Conservation (phyloP, 495 filamentous ascomycete genomes). For the Mycothermus thermophilus region DNA sequence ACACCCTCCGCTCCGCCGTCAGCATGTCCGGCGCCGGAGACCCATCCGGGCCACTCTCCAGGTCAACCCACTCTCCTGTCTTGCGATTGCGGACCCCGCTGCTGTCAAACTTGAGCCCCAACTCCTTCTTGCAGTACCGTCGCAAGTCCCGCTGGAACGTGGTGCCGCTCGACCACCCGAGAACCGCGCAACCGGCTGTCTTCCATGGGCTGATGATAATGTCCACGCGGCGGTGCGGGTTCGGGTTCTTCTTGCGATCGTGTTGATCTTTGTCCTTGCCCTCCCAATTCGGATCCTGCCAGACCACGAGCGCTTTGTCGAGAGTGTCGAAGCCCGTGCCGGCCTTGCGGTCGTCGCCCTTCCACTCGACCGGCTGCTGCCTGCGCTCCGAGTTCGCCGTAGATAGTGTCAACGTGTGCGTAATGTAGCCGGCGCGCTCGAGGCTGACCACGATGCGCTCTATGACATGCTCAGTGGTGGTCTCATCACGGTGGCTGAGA, state of each 20-base stretch:
- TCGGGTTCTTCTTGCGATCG: slow-evolving; percentile 42
- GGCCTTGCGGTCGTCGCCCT: slow-evolving; percentile 22
- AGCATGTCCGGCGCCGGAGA: slow-evolving; percentile 38
- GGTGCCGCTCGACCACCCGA: slow-evolving; percentile 78
- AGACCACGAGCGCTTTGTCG: slow-evolving; percentile 86
- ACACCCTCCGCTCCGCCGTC: slow-evolving; percentile 67
- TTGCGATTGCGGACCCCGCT: slow-evolving; percentile 61
- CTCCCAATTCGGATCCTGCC: slow-evolving; percentile 63
- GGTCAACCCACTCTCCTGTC: slow-evolving; percentile 52
- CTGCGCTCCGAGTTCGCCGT: slow-evolving; percentile 51
- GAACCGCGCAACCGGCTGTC: slow-evolving; percentile 72
- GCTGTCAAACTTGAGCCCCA: slow-evolving; percentile 75
- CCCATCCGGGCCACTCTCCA: slow-evolving; percentile 32
- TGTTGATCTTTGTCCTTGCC: too few relatives aligned
- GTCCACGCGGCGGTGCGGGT: slow-evolving; percentile 74
- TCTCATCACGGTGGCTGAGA: slow-evolving; percentile 61
- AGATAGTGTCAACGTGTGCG: slow-evolving; percentile 63
- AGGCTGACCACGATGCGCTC: slow-evolving; percentile 53
- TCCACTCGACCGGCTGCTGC: slow-evolving; percentile 49
- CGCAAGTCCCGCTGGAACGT: slow-evolving; percentile 85
- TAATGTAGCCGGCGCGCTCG: slow-evolving; percentile 57
- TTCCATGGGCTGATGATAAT: slow-evolving; percentile 87
- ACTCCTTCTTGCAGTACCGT: slow-evolving; percentile 58
- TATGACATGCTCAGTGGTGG: slow-evolving; percentile 50
- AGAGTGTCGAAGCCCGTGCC: slow-evolving; percentile 65